Base-by-base conservation (phyloP, 345 rosid genomes). In the Murraya paniculata region DNA sequence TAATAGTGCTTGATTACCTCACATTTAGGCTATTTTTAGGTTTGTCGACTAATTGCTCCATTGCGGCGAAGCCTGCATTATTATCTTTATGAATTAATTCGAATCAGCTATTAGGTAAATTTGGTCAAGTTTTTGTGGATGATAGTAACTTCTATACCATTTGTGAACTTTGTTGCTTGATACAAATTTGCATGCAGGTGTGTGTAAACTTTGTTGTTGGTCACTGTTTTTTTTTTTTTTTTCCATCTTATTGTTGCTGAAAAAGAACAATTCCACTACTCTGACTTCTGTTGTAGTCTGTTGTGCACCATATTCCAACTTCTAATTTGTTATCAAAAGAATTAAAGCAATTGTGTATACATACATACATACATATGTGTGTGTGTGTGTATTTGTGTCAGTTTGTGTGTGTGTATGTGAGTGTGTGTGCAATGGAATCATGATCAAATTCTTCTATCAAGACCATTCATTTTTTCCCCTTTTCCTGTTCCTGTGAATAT, bases 1-100 rank as follows among this genome's bases (percentile, higher is more conserved):
- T 48, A n/a, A n/a, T n/a, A 78, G 76, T 70, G 75, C 59, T 71
- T 71, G 64, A 78, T 71, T 71, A 78, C 28, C 61, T 61, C 78
- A 62, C 67, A 71, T 2, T 64, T 77, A 31, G 78, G 50, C 64
- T 31, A 22, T n/a, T 75, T 60, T 28, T 41, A 61, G 77, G 69
- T 61, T 13, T 64, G 45, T 65, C 14, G 27, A 53, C 57, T 18
- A 18, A 9, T 75, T 50, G 19, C 50, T 64, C 70, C 39, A 19
- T 25, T 48, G 77, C n/a, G 5, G 69, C 24, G 6, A 25, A 13
- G 69, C 41, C 36, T 36, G 13, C 60, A 28, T 3, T 59, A 27
- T 31, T 50, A 30, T 27, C 2, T 7, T 21, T 22, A 48, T 64
- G 78, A 31, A 64, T 31, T 75, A 31, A 75, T 22, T 75, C 31